Conservation (phyloP, 1,284 basidiomycete genomes). For the Rhizoctonia solani region DNA sequence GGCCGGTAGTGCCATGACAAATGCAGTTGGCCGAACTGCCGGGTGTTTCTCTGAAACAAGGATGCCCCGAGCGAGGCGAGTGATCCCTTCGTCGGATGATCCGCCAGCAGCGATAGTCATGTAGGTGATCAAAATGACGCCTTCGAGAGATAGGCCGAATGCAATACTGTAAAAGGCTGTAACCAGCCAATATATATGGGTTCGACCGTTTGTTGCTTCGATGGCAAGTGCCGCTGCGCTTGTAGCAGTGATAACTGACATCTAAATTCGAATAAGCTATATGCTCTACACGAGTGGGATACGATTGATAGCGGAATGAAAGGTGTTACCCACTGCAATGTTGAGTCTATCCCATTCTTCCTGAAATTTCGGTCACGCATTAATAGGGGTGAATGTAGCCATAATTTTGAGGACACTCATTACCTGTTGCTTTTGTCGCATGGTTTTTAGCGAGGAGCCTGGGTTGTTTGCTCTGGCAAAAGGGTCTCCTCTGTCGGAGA, state of each 20-base stretch:
- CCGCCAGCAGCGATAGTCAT: conserved; percentile 11
- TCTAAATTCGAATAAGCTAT: background rate
- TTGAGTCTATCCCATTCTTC: conserved; percentile 23
- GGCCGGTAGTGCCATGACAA: conserved; percentile 6
- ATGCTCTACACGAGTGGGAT: background rate
- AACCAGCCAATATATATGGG: conserved; percentile 5
- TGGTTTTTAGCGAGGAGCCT: background rate
- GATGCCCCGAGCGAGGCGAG: background rate
- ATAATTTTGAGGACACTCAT: background rate
- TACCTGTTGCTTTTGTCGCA: conserved; percentile 14
- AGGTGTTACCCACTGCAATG: background rate
- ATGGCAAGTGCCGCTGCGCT: conserved; percentile 4
- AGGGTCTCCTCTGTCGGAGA: background rate
- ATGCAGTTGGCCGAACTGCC: background rate
- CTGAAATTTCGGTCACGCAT: background rate
- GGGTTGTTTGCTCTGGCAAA: background rate
- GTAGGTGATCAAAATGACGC: no score
- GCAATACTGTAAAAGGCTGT: conserved; percentile 13
- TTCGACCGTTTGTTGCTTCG: background rate
- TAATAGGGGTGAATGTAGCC: background rate
- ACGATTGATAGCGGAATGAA: background rate
- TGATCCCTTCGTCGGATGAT: conserved; percentile 11
- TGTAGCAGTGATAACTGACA: conserved; percentile 15
- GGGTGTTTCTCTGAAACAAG: background rate
- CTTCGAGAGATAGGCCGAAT: conserved; percentile 11